These are phyloP conservation scores for Erysimum cheiranthoides DNA, from an alignment of 345 rosid genomes.

Conservation along the genomic window DNA sequence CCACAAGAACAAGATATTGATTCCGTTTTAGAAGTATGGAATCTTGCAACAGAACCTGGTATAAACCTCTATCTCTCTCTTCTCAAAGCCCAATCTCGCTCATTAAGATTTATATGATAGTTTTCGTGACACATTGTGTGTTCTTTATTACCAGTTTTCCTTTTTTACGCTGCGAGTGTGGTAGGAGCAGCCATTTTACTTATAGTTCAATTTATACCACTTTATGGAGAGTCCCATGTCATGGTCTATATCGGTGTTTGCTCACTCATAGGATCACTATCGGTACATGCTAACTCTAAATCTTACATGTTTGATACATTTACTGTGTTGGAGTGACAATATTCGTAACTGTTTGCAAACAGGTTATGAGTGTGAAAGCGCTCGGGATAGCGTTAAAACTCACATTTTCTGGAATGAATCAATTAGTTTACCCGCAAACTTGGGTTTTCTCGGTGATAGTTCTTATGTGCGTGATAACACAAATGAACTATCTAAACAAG, in stretches of 20 bases:
- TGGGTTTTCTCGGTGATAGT: constrained; percentile 64
- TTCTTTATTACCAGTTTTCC: constrained; percentile 67
- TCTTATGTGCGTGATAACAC: constrained; percentile 60
- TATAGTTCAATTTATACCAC: constrained; percentile 66
- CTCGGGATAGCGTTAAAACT: constrained; percentile 69
- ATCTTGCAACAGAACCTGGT: constrained; percentile 96
- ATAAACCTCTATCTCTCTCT: neutral
- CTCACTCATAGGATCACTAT: constrained; percentile 86
- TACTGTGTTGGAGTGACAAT: constrained; percentile 8
- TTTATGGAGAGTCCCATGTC: constrained; percentile 79
- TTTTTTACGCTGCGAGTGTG: constrained; percentile 76
- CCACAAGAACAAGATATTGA: constrained; percentile 83
- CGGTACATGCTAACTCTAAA: constrained; percentile 55
- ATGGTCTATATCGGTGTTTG: constrained; percentile 89
- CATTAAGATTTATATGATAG: neutral
- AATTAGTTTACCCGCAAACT: constrained; percentile 62
- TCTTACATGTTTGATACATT: constrained; percentile 5
- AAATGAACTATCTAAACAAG: constrained; percentile 73
- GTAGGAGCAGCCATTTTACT: constrained; percentile 67
- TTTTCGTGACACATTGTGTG: neutral
- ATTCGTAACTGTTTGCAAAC: neutral
- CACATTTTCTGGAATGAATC: constrained; percentile 67
- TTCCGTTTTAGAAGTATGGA: constrained; percentile 86
- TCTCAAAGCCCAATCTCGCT: neutral
- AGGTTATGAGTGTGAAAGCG: constrained; percentile 78